Conservation (phyloP, 2,329 filamentous ascomycete genomes). For the Arthrinium phaeospermum region DNA sequence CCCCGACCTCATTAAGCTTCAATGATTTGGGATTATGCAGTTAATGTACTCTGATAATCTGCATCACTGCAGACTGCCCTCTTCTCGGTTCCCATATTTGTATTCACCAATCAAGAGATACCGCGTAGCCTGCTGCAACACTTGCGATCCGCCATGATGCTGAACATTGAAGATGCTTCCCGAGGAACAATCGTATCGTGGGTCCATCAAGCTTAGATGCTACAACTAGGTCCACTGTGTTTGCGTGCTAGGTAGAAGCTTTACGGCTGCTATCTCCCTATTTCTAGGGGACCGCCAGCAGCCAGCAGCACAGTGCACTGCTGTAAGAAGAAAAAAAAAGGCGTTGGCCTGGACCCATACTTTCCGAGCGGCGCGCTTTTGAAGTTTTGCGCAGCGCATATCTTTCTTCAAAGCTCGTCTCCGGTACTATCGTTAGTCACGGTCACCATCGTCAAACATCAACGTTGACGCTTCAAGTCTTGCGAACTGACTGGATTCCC, state of each 20-base stretch:
- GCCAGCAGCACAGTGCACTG: constrained; percentile 10
- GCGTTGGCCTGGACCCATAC: not conserved
- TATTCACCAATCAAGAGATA: not conserved
- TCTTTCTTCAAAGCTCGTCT: constrained; percentile 4
- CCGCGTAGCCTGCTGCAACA: not conserved
- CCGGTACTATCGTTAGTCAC: not conserved
- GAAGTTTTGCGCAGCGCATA: constrained; percentile 16
- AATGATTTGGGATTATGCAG: too few relatives aligned
- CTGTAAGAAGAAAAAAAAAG: constrained; percentile 13
- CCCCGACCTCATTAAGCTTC: too few relatives aligned
- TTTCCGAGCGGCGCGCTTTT: constrained; percentile 11
- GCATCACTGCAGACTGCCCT: not conserved
- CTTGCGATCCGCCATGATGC: not conserved
- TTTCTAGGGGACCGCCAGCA: constrained; percentile 12
- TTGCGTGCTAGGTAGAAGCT: not conserved
- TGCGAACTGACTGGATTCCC: not conserved
- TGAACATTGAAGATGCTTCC: not conserved
- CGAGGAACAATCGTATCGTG: not conserved
- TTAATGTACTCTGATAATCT: not conserved
- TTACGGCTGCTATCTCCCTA: not conserved
- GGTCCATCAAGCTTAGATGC: not conserved
- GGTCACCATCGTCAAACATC: not conserved
- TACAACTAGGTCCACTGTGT: constrained; percentile 5
- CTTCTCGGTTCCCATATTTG: not conserved
- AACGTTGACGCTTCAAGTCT: not conserved